Percentiles rank a stretch among this genome's conserved stretches.
Evolutionary conservation across 495 filamentous ascomycete species (phyloP).

Genomic region (Emericellopsis terricola): DNA sequence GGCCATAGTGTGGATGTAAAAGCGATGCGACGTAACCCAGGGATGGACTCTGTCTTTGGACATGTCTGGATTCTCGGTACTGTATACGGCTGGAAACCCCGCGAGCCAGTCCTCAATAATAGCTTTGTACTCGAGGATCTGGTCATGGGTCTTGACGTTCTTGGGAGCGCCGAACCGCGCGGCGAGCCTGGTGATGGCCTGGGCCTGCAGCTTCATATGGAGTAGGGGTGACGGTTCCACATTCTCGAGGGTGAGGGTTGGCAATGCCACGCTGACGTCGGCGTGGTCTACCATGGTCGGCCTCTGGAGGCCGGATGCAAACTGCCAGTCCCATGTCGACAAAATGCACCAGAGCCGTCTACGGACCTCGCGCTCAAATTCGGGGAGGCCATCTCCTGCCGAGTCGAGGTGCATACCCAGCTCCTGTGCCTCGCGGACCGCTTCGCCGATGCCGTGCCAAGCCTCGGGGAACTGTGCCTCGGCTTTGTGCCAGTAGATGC

Average conservation of each 20-base stretch:
- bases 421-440: slow-evolving; percentile 33
- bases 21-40: slow-evolving; percentile 28
- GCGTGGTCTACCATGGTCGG: slow-evolving; percentile 18
- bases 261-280: slow-evolving; percentile 16
- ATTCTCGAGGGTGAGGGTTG: slow-evolving; percentile 18
- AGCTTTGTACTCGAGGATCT: slow-evolving; percentile 5
- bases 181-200: slow-evolving; percentile 13
- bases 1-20: slow-evolving; percentile 27
- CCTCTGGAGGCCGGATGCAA: slow-evolving; percentile 19
- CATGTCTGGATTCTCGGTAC: slow-evolving; percentile 18
- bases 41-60: slow-evolving; percentile 23
- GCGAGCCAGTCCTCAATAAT: slow-evolving; percentile 20
- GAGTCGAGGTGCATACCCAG: slow-evolving; percentile 31
- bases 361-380: slow-evolving; percentile 26
- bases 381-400: slow-evolving; percentile 16
- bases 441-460: slow-evolving; percentile 28
- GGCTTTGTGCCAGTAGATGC: slow-evolving; percentile 33
- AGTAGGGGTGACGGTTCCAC: slow-evolving; percentile 20
- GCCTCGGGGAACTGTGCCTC: slow-evolving; percentile 32
- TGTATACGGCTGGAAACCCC: slow-evolving; percentile 23
- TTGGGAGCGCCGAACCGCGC: slow-evolving; percentile 3
- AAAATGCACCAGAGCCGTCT: slow-evolving; percentile 24
- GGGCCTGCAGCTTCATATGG: slow-evolving; percentile 21
- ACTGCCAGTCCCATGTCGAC: slow-evolving; percentile 21
- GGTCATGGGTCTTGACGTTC: background rate